A percentile compares a stretch with the other conserved stretches of the same genome.
These are phyloP conservation scores for Phoma herbarum DNA, from an alignment of 2,329 filamentous ascomycete species.

Conservation along the genomic window DNA sequence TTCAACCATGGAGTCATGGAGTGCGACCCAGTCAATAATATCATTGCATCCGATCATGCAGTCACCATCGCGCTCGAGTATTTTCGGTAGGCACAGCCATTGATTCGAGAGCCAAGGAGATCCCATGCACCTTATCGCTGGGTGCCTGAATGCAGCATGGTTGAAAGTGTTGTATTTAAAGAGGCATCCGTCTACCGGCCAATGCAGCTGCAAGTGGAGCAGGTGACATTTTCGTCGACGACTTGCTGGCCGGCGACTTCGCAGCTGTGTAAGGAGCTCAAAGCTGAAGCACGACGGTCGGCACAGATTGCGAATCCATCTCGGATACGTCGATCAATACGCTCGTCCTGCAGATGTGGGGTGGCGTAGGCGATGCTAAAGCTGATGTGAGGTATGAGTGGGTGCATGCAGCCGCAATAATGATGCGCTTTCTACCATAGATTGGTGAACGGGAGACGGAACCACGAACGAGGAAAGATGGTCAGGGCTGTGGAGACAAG, in stretches of 20 bases:
- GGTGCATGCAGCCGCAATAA: slow-evolving; percentile 22
- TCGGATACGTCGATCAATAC: slow-evolving; percentile 29
- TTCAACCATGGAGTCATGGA: no score
- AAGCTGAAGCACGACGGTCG: slow-evolving; percentile 24
- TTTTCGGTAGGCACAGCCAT: neutral
- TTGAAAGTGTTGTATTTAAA: slow-evolving; percentile 7
- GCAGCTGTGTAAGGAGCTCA: slow-evolving; percentile 9
- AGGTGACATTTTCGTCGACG: slow-evolving; percentile 8
- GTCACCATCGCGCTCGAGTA: neutral
- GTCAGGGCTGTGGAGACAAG: neutral
- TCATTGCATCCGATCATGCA: neutral
- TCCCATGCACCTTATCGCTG: neutral
- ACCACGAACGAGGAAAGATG: slow-evolving; percentile 3
- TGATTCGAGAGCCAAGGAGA: slow-evolving; percentile 16
- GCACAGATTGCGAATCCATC: slow-evolving; percentile 23
- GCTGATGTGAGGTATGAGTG: slow-evolving; percentile 9
- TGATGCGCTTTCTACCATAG: slow-evolving; percentile 16
- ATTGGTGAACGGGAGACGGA: slow-evolving; percentile 19
- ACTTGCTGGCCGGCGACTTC: slow-evolving; percentile 13
- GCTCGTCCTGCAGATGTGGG: slow-evolving; percentile 5
- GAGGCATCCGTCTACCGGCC: slow-evolving; percentile 7
- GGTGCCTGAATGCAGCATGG: slow-evolving; percentile 11
- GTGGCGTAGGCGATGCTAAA: neutral
- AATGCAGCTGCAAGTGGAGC: slow-evolving; percentile 18
- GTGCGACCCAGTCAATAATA: no score